Percentiles rank a stretch among this genome's conserved stretches.
These are phyloP conservation scores for Ascochyta pisi DNA, from an alignment of 2,329 filamentous ascomycete species.

Conservation along the genomic window DNA sequence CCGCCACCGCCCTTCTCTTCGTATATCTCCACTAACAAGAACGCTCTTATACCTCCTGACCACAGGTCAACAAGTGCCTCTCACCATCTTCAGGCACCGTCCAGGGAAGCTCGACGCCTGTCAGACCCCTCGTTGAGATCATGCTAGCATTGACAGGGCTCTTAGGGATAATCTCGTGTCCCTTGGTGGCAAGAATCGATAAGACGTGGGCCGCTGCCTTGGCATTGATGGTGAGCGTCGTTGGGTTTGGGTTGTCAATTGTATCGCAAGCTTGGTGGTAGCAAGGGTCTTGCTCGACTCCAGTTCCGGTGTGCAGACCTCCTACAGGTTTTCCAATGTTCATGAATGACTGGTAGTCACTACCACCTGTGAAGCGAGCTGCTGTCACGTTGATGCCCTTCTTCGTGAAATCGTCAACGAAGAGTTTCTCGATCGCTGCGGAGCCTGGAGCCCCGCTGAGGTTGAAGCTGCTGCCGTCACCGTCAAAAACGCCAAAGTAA, in stretches of 20 bases:
- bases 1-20: background rate
- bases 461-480: constrained; percentile 46
- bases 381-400: constrained; percentile 47
- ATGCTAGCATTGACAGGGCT: constrained; percentile 43
- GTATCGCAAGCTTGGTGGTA: constrained; percentile 51
- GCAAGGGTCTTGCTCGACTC: constrained; percentile 49
- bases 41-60: constrained; percentile 34
- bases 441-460: constrained; percentile 45
- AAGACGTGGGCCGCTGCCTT: constrained; percentile 49
- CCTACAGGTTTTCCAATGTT: constrained; percentile 50
- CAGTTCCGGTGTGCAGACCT: constrained; percentile 51
- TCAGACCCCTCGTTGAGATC: constrained; percentile 35
- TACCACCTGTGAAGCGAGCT: constrained; percentile 50
- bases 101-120: constrained; percentile 40
- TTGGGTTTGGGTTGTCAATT: constrained; percentile 48
- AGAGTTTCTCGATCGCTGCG: constrained; percentile 45
- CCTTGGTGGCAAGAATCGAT: constrained; percentile 40
- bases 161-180: constrained; percentile 45
- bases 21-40: no score
- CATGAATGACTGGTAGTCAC: constrained; percentile 52
- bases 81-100: constrained; percentile 38
- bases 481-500: constrained; percentile 50
- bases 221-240: constrained; percentile 47
- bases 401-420: constrained; percentile 44
- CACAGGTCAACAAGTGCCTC: constrained; percentile 40